Evolutionary conservation across 2,329 filamentous ascomycete species (phyloP).

Genomic region (Cladophialophora carrionii): DNA sequence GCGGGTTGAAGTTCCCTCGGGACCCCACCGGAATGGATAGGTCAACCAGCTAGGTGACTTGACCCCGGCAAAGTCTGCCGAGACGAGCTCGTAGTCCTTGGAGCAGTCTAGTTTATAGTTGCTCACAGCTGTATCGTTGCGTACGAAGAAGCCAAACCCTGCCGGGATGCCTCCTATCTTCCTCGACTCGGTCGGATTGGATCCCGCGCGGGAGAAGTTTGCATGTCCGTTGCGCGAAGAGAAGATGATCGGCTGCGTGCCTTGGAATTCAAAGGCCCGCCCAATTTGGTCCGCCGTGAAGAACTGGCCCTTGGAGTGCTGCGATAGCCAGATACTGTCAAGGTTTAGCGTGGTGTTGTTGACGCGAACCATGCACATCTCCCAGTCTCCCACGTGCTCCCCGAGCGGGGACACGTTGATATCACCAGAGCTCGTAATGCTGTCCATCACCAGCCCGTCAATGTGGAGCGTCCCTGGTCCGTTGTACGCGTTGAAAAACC

Average conservation of each 20-base stretch:
- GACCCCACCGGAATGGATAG: constrained; percentile 28
- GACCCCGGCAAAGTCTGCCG: constrained; percentile 17
- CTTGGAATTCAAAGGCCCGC: constrained; percentile 16
- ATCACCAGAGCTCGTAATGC: constrained; percentile 21
- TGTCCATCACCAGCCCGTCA: constrained; percentile 24
- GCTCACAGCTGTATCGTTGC: constrained; percentile 22
- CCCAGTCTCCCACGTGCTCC: constrained; percentile 28
- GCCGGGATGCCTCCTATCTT: constrained; percentile 28
- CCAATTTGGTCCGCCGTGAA: constrained; percentile 18
- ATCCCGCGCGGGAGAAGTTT: constrained; percentile 13
- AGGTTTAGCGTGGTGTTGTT: constrained; percentile 21
- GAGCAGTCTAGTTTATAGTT: constrained; percentile 21
- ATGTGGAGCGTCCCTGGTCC: constrained; percentile 24
- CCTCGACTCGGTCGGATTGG: constrained; percentile 20
- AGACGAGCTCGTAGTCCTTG: constrained; percentile 25
- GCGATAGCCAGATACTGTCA: constrained; percentile 23
- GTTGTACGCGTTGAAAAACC: constrained; percentile 30
- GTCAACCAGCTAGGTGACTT: constrained; percentile 17
- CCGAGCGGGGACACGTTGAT: constrained; percentile 23
- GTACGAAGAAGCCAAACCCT: constrained; percentile 25
- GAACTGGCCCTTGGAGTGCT: constrained; percentile 24
- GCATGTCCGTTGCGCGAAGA: constrained; percentile 23
- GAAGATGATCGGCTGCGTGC: constrained; percentile 24
- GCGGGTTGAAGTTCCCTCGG: constrained; percentile 25
- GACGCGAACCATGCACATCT: constrained; percentile 26